phyloP scores from a whole-genome alignment of 164 flowering plant species.

The Macadamia tetraphylla region DNA sequence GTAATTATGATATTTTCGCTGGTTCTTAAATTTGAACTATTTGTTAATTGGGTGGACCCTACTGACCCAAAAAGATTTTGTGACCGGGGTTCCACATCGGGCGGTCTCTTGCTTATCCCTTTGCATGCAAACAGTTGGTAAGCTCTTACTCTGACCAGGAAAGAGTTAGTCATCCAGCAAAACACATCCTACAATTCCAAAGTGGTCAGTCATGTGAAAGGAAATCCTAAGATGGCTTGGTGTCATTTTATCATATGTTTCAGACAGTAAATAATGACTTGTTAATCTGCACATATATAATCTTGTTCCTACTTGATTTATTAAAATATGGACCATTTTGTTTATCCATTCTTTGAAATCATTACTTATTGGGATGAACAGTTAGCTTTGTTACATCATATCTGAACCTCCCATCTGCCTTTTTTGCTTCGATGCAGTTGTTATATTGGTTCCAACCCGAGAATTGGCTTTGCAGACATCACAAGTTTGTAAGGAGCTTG shows the following conservation, averaged over 20 bases:
- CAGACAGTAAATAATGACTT: too few relatives aligned
- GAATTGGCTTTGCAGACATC: slow-evolving; percentile 85
- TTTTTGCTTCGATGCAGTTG: slow-evolving; percentile 34
- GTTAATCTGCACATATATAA: too few relatives aligned
- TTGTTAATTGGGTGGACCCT: too few relatives aligned
- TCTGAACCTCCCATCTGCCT: not conserved
- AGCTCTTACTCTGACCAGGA: not conserved
- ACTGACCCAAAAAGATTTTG: too few relatives aligned
- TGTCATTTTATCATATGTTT: not conserved
- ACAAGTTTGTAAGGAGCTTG: slow-evolving; percentile 83
- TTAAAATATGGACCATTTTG: not conserved
- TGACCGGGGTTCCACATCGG: not conserved
- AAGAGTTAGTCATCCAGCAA: too few relatives aligned
- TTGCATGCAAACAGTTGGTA: not conserved
- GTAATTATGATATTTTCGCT: too few relatives aligned
- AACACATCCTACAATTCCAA: not conserved
- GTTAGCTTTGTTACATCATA: not conserved
- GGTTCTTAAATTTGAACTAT: too few relatives aligned
- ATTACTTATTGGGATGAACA: not conserved
- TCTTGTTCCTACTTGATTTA: not conserved
- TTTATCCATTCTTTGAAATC: not conserved
- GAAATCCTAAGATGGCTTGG: not conserved
- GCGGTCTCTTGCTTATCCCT: not conserved
- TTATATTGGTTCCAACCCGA: slow-evolving; percentile 75
- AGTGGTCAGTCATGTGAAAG: not conserved